Percentiles rank a stretch among this genome's conserved stretches.
These are phyloP conservation scores for Syzygium syzygioides DNA, from an alignment of 441 rosid species.

Conservation along the genomic window DNA sequence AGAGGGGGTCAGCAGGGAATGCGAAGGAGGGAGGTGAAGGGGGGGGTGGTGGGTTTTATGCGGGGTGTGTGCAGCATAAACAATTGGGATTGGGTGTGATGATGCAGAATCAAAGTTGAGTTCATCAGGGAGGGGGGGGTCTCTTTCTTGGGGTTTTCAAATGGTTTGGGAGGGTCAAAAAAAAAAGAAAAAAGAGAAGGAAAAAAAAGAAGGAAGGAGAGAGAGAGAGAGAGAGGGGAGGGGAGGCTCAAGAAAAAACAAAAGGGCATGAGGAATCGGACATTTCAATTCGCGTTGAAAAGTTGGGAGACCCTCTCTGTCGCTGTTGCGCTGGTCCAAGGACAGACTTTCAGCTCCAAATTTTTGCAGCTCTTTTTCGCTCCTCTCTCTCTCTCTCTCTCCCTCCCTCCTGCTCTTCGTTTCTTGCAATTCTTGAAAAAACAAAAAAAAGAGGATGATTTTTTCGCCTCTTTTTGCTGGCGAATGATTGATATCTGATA, in stretches of 20 bases:
- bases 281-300: constrained; percentile 3
- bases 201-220: background rate
- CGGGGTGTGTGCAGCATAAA: constrained; percentile 8
- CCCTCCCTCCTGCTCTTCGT: background rate
- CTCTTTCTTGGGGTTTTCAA: constrained; percentile 87
- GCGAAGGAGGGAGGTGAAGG: constrained; percentile 12
- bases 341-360: background rate
- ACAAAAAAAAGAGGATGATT: background rate
- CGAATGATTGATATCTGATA: constrained; percentile 46
- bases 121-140: constrained; percentile 43
- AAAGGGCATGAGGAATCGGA: background rate
- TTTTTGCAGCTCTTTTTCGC: too few relatives aligned
- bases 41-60: background rate
- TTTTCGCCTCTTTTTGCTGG: background rate
- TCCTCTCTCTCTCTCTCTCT: background rate
- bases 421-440: background rate
- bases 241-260: constrained; percentile 7
- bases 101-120: constrained; percentile 61
- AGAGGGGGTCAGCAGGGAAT: background rate
- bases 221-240: background rate
- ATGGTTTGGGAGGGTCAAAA: constrained; percentile 76
- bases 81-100: constrained; percentile 49
- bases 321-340: background rate
- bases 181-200: background rate
- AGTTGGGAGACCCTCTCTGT: background rate